Evolutionary conservation across 2,329 filamentous ascomycete species (phyloP), one percentile per base, ranked within the genome.

Genomic region (Talaromyces rugulosus): DNA sequence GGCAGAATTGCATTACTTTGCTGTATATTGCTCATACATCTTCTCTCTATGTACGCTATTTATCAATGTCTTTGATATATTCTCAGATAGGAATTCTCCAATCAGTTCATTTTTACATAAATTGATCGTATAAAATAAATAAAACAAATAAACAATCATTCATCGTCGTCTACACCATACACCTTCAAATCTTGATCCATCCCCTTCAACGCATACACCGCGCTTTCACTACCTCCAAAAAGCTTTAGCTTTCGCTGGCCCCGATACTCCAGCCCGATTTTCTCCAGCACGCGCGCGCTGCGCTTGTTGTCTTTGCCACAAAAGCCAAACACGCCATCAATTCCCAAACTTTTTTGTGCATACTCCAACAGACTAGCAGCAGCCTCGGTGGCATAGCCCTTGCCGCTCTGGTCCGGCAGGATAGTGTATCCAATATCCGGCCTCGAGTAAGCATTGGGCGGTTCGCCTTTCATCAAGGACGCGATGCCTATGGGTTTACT

Each of bases 301-400:
- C 61, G 54, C 28, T 27, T n/a, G 62, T 72, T 65, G 1, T 50
- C 44, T 7, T 61, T n/a, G 11, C 54, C 62, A 53, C 68, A 65
- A 28, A 69, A 69, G 14, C 66, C 70, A 61, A 68, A 70, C 3
- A 66, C 64, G 16, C 36, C 62, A 16, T 66, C 44, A 1, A 70
- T 42, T 2, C 64, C 67, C 12, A 67, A 56, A 16, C 65, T 56
- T 1, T 27, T 27, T 2, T 30, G 58, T n/a, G 65, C 65, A 44
- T 66, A 70, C 3, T 64, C 62, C 28, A 72, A 27, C 11, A 70
- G 14, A 5, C 63, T 66, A 31, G 58, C 58, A 8, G 63, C 64
- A 0, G 69, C 70, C 40, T 71, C 70, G 7, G 70, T 65, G 16
- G 67, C 69, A 59, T 71, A 71, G 3, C 70, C 70, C 47, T 69